Evolutionary conservation across 345 rosid genomes (phyloP).

Genomic region (Sonneratia caseolaris): DNA sequence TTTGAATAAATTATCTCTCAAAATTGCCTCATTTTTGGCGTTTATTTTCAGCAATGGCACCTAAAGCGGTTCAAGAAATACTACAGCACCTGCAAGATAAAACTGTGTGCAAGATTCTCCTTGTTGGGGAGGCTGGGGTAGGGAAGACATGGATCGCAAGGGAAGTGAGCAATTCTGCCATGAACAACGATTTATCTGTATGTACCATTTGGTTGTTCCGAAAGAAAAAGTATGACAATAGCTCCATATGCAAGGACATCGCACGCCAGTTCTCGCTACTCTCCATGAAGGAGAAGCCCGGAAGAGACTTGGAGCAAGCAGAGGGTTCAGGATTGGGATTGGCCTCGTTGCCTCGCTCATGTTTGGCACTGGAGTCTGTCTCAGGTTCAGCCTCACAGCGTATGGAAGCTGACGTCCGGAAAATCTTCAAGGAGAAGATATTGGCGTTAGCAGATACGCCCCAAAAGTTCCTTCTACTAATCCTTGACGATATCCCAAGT

Average conservation of each 20-base stretch:
- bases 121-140: slow-evolving; percentile 25
- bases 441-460: neutral
- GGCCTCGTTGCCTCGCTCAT: neutral
- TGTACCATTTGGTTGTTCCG: slow-evolving; percentile 28
- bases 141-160: slow-evolving; percentile 50
- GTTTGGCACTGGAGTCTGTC: neutral
- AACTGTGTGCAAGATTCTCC: slow-evolving; percentile 5
- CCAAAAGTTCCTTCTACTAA: slow-evolving; percentile 21
- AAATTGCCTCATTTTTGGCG: too few relatives aligned
- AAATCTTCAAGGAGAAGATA: slow-evolving; percentile 4
- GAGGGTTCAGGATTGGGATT: neutral
- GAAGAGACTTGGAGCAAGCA: neutral
- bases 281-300: slow-evolving; percentile 18
- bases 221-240: slow-evolving; percentile 3
- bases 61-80: neutral
- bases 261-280: slow-evolving; percentile 25
- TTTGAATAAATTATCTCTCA: neutral
- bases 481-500: slow-evolving; percentile 34
- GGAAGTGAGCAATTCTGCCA: slow-evolving; percentile 7
- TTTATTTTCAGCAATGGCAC: slow-evolving; percentile 9
- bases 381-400: neutral
- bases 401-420: slow-evolving; percentile 10
- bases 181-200: neutral
- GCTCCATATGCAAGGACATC: slow-evolving; percentile 24
- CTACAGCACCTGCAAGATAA: neutral